Conservation (phyloP, 1,139 yeast species). For the Protomyces pachydermus region DNA sequence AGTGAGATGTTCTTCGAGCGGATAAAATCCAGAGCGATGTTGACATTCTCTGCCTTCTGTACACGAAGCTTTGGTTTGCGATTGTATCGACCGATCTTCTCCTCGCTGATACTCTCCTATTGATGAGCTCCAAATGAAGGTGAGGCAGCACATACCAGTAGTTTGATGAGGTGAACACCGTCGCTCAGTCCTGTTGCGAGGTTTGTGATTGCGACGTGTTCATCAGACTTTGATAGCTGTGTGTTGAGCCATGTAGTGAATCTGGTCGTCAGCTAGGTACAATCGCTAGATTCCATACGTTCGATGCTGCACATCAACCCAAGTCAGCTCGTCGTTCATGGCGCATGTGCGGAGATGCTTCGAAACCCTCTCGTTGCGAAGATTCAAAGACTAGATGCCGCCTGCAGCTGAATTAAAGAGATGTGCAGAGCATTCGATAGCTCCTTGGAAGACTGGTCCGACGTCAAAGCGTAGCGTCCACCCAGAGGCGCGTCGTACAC, state of each 20-base stretch:
- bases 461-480: too few species aligned
- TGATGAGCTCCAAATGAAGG: background rate
- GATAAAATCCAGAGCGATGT: constrained; percentile 53
- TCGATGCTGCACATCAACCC: constrained; percentile 30
- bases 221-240: constrained; percentile 25
- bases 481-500: too few species aligned
- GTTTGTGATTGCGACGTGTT: constrained; percentile 18
- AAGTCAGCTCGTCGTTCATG: constrained; percentile 12
- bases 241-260: constrained; percentile 29
- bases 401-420: too few species aligned
- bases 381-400: too few species aligned
- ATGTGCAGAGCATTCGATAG: too few species aligned
- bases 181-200: constrained; percentile 29
- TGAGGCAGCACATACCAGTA: constrained; percentile 10
- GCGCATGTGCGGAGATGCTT: background rate
- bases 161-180: constrained; percentile 28
- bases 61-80: constrained; percentile 50
- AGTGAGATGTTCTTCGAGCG: constrained; percentile 52
- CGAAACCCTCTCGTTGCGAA: too few species aligned
- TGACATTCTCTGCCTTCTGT: constrained; percentile 60
- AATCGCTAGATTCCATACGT: constrained; percentile 16
- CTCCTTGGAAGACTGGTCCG: too few species aligned
- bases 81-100: constrained; percentile 42
- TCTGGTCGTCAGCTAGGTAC: background rate
- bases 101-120: constrained; percentile 42